Conservation (phyloP, 1,284 basidiomycete genomes). For the Cutaneotrichosporon arboriforme region DNA sequence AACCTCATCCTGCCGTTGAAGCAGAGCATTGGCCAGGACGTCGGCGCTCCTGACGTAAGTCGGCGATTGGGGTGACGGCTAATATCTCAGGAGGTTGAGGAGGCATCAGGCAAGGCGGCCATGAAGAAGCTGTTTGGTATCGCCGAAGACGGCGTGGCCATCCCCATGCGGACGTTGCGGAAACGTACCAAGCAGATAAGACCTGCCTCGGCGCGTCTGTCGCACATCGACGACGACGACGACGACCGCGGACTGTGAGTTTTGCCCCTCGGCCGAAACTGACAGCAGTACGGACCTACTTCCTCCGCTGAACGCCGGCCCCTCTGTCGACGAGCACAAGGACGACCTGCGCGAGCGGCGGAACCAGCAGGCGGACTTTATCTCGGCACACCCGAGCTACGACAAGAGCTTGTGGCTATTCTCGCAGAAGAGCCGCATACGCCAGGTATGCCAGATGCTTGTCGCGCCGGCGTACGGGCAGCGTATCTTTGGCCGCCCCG, state of each 20-base stretch:
- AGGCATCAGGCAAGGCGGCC: slow-evolving; percentile 19
- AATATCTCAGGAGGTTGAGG: not conserved
- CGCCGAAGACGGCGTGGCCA: slow-evolving; percentile 17
- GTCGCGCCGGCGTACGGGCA: slow-evolving; percentile 79
- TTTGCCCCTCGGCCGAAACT: not conserved
- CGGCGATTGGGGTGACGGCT: not conserved
- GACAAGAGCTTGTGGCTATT: slow-evolving; percentile 90
- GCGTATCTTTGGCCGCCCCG: slow-evolving; percentile 69
- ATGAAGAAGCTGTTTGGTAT: slow-evolving; percentile 32
- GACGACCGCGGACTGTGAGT: slow-evolving; percentile 41
- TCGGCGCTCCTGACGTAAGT: slow-evolving; percentile 27
- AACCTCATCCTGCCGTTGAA: slow-evolving; percentile 70
- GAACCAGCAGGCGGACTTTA: slow-evolving; percentile 82
- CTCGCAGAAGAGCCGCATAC: slow-evolving; percentile 69
- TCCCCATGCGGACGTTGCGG: not conserved
- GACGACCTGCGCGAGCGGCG: slow-evolving; percentile 66
- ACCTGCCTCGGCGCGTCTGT: no score
- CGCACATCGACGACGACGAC: slow-evolving; percentile 16
- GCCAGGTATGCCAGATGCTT: slow-evolving; percentile 74
- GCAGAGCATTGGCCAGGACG: slow-evolving; percentile 64
- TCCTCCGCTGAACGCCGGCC: slow-evolving; percentile 33
- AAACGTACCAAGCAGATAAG: not conserved
- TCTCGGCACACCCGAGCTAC: slow-evolving; percentile 80
- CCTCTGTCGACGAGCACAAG: slow-evolving; percentile 36
- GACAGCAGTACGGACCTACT: slow-evolving; percentile 42